These are phyloP conservation scores for Cutaneotrichosporon sp. DNA, from an alignment of 1,284 basidiomycete genomes.

Conservation along the genomic window DNA sequence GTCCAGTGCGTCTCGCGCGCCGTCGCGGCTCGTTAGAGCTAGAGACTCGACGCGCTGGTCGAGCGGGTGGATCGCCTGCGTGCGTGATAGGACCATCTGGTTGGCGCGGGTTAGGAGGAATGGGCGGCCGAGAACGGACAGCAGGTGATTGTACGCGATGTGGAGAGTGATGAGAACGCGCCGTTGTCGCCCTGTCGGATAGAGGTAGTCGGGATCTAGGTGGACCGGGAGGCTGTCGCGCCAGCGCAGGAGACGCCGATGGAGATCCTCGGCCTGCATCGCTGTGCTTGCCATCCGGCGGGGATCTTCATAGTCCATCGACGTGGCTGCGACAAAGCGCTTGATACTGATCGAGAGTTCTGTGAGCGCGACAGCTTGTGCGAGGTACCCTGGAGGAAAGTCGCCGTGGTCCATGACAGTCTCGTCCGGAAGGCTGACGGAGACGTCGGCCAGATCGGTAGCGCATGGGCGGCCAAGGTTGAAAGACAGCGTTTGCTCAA, in stretches of 20 bases:
- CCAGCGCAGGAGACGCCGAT: constrained; percentile 12
- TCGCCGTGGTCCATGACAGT: constrained; percentile 13
- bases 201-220: constrained; percentile 5
- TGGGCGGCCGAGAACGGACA: constrained; percentile 17
- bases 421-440: constrained; percentile 16
- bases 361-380: constrained; percentile 10
- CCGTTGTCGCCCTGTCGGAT: neutral
- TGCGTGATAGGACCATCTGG: constrained; percentile 9
- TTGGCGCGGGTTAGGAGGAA: constrained; percentile 14
- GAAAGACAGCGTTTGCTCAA: constrained; percentile 22
- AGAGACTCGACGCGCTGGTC: constrained; percentile 1
- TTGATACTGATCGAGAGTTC: constrained; percentile 12
- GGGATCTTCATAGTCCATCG: constrained; percentile 12
- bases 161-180: constrained; percentile 14
- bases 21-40: constrained; percentile 5
- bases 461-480: constrained; percentile 22
- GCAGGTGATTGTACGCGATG: constrained; percentile 17
- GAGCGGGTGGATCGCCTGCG: neutral
- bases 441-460: constrained; percentile 14
- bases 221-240: constrained; percentile 5
- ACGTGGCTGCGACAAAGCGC: constrained; percentile 12
- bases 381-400: constrained; percentile 12
- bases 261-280: constrained; percentile 2
- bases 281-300: neutral
- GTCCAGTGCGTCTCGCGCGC: constrained; percentile 10